Base-by-base conservation (phyloP, 176 grass and related monocot genomes). In the Aechmea fasciata region DNA sequence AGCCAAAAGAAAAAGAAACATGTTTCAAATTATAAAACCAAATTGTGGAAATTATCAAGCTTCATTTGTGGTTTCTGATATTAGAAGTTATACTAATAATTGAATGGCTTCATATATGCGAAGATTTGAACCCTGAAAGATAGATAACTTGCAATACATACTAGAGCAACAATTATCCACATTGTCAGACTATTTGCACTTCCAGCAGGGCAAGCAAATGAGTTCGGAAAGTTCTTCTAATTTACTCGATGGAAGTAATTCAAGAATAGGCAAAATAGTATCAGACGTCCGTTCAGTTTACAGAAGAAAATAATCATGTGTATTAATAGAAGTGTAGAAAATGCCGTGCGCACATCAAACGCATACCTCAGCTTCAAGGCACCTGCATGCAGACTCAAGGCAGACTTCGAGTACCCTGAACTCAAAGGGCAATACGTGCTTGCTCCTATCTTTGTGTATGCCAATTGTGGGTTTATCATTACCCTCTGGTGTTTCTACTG, bases 391-490 rank as follows among this genome's bases (percentile, higher is more conserved):
- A 63, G 94, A 93, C 76, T 93, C 94, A 22, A 99, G 89, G 63
- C 94, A 99, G 26, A 93, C 89, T 80, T 99, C 94, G 65, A 99
- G 89, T 4, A 89, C 94, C 80, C 79, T 79, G 71, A 99, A 99
- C 71, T 99, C 89, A 10, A 99, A 99, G 9, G 94, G 94, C 53
- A 99, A 75, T 76, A 93, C 69, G 29, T 93, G 90, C 24, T 70
- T 68, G 65, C 83, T 87, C 64, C 78, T 86, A 84, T 99, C 84
- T 78, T 81, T 85, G 67, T 55, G 23, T 3, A 77, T 18, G 48
- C 71, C 49, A 22, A 93, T 67, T 65, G 65, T 74, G 11, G 77
- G 82, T 55, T 77, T 73, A 73, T 70, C 72, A 69, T 61, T 83
- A 72, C 78, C 80, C 25, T 50, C 75, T 52, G 47, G 71, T 70